Evolutionary conservation across 2,329 filamentous ascomycete genomes (phyloP), one percentile per base, ranked within the genome.

Genomic region (Fusarium verrucosum): DNA sequence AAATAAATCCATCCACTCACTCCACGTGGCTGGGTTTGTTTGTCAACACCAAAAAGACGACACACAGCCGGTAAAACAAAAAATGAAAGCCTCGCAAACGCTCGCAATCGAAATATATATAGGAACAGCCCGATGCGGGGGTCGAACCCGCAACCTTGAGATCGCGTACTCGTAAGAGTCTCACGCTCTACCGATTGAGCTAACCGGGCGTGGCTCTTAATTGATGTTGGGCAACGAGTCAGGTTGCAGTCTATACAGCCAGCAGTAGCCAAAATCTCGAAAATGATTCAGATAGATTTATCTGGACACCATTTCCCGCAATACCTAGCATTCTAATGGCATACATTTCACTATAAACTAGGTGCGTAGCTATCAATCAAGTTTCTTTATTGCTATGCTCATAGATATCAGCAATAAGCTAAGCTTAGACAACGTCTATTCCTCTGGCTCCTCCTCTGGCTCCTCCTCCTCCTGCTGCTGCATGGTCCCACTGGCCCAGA

Each of bases 171-270:
- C 69, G 20, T 83, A 83, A 84, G 86, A 88, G 86, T 87, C 86
- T 87, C 82, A 87, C 85, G 85, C 85, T 88, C 86, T 88, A 87
- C 71, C 72, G 72, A 74, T 74, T 72, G 70, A 74, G 68, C 70
- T 72, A 72, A 71, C 69, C 70, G 76, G 73, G 75, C 74, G 76
- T 76, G 75, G 57, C 57, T 61, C 49, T 62, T 32, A 16, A 47
- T 23, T 60, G 25, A 28, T 47, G 25, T 11, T 23, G 14, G 10
- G 3, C 2, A 1, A 3, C 3, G 0, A n/a, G 0, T 3, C 14
- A 10, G 3, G 41, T 10, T 17, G 1, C 1, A 2, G 0, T n/a
- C 1, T n/a, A 41, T 28, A 0, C 0, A 19, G 17, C 3, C 4
- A 1, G 0, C 0, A 1, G 1, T 1, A 0, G 0, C 1, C 2